Conservation (phyloP, 176 grass and related monocot genomes). For the Eleusine indica region DNA sequence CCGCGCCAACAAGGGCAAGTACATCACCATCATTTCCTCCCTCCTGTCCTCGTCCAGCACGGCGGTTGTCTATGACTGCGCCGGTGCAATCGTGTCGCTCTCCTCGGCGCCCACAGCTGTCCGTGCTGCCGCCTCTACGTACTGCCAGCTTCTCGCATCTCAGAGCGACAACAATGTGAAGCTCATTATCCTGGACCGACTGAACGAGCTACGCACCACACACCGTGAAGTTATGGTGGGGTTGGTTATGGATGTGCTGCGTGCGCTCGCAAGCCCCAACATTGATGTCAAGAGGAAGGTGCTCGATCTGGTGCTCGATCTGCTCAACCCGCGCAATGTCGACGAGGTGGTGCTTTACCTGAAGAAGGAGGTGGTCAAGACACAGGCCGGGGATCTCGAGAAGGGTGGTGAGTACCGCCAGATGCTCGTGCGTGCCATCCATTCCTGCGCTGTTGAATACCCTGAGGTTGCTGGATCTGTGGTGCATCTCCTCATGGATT, state of each 20-base stretch:
- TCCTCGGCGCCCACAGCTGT: conserved; percentile 74
- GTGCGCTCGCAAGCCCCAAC: conserved; percentile 63
- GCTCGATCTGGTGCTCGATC: conserved; percentile 75
- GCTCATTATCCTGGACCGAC: conserved; percentile 68
- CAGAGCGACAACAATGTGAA: conserved; percentile 88
- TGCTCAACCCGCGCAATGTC: conserved; percentile 64
- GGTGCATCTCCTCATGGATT: conserved; percentile 90
- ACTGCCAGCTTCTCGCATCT: conserved; percentile 63
- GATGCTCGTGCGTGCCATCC: conserved; percentile 77
- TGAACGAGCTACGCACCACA: conserved; percentile 49
- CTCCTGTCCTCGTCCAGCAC: conserved; percentile 49
- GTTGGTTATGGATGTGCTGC: conserved; percentile 74
- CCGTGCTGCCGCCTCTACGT: conserved; percentile 64
- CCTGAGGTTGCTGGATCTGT: conserved; percentile 82
- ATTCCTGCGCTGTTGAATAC: conserved; percentile 71
- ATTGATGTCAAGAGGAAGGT: conserved; percentile 64
- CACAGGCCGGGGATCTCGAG: conserved; percentile 60
- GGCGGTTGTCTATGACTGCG: conserved; percentile 70
- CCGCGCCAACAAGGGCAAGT: conserved; percentile 72
- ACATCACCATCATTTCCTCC: conserved; percentile 70
- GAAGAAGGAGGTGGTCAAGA: conserved; percentile 90
- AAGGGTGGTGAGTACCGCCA: conserved; percentile 71
- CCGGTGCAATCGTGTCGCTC: conserved; percentile 56
- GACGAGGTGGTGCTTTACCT: conserved; percentile 81
- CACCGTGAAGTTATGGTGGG: conserved; percentile 75